Conservation (phyloP, 164 flowering plant species). For the Vitis riparia region DNA sequence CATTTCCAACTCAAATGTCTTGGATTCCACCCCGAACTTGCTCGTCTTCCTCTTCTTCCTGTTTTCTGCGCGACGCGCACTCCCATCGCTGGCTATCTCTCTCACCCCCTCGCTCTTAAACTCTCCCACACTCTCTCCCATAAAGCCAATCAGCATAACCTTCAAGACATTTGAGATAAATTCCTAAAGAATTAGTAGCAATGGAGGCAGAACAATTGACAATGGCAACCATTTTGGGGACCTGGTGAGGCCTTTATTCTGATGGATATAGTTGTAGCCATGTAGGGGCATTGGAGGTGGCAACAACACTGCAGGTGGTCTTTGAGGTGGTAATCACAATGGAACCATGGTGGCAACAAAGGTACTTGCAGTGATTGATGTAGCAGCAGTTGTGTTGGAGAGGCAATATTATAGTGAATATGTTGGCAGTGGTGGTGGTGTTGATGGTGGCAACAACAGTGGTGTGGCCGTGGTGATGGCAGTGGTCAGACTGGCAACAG, state of each 20-base stretch:
- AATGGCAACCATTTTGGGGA: background rate
- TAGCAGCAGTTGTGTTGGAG: too few relatives aligned
- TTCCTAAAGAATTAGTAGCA: background rate
- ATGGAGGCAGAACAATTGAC: background rate
- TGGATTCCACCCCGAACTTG: too few relatives aligned
- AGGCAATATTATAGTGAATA: too few relatives aligned
- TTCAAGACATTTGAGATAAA: background rate
- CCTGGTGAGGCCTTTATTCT: background rate
- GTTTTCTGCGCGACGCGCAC: too few relatives aligned
- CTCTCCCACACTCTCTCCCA: too few relatives aligned
- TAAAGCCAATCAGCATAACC: too few relatives aligned
- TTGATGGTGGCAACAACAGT: background rate
- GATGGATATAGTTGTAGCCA: background rate
- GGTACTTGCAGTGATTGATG: background rate
- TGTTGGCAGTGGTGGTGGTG: background rate
- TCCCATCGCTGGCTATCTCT: too few relatives aligned
- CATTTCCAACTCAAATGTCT: too few relatives aligned
- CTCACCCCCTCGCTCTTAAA: too few relatives aligned
- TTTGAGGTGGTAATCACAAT: too few relatives aligned
- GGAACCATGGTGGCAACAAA: background rate
- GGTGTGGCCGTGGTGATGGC: background rate
- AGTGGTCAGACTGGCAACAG: background rate
- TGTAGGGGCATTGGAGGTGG: background rate
- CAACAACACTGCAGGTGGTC: too few relatives aligned
- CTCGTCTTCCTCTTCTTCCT: too few relatives aligned